These are phyloP conservation scores for Metarhizium robertsii DNA, from an alignment of 2,329 filamentous ascomycete species.

Conservation along the genomic window DNA sequence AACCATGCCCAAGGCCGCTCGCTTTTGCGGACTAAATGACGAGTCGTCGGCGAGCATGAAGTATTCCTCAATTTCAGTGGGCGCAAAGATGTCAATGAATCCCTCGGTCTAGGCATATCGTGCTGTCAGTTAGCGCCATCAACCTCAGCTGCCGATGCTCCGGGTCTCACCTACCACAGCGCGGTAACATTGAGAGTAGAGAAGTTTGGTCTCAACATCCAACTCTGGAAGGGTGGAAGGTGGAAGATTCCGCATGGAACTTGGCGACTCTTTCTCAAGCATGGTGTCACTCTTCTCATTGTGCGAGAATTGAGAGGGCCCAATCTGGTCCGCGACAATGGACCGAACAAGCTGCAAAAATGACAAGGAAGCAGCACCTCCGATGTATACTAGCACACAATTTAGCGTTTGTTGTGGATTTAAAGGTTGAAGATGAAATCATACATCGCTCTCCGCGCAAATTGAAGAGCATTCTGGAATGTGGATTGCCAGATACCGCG, in stretches of 20 bases:
- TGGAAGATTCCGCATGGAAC: slow-evolving; percentile 1
- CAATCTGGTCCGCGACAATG: slow-evolving; percentile 38
- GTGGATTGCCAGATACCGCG: slow-evolving; percentile 10
- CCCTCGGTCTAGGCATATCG: slow-evolving; percentile 19
- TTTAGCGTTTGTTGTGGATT: slow-evolving; percentile 1
- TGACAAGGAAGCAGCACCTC: slow-evolving; percentile 42
- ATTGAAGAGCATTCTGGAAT: slow-evolving; percentile 39
- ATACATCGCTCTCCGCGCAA: slow-evolving; percentile 41
- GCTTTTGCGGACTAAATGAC: slow-evolving; percentile 2
- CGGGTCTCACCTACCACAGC: slow-evolving; percentile 10
- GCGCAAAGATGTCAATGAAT: slow-evolving; percentile 22
- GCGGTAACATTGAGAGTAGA: slow-evolving; percentile 10
- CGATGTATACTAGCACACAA: slow-evolving; percentile 31
- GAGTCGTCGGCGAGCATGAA: slow-evolving; percentile 8
- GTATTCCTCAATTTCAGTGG: slow-evolving; percentile 17
- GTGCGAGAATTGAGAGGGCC: slow-evolving; percentile 44
- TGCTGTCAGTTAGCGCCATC: slow-evolving; percentile 4
- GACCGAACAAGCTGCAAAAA: slow-evolving; percentile 45
- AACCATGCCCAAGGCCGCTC: slow-evolving; percentile 28
- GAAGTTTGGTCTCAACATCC: slow-evolving; percentile 9
- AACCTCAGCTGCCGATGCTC: not conserved
- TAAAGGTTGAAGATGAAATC: not conserved
- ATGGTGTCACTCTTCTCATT: slow-evolving; percentile 40
- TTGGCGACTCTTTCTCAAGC: slow-evolving; percentile 35
- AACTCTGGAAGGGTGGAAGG: slow-evolving; percentile 5